Base-by-base conservation (phyloP, 2,329 filamentous ascomycete species). In the Diaporthe sp. region DNA sequence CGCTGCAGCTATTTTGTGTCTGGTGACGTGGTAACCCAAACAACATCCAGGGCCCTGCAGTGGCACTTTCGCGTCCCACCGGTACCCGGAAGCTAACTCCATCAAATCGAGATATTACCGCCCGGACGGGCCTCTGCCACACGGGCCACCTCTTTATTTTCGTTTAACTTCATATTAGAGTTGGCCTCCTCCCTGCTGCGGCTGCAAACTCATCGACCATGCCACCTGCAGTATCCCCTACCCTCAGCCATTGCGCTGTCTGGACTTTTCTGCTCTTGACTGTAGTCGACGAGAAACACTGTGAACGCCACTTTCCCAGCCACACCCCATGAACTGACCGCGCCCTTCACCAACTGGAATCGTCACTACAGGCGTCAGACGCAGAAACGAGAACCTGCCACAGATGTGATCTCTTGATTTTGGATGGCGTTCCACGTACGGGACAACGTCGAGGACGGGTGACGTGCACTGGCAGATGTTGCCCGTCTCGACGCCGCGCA, bases 71-170 rank as follows among this genome's bases (percentile, higher is more conserved):
- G 25, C 28, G 62, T 51, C 62, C 62, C 46, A 25, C 62, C 4
- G 46, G 34, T 13, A 53, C 46, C 65, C 49, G 65, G 22, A 69
- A 55, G 46, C 17, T 69, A 69, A 69, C 65, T 8, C 34, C 34
- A 39, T 68, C 46, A 39, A 34, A 53, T 53, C 61, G 61, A 65
- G 25, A 34, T 46, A 28, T n/a, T 67, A 67, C 61, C 61, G 61
- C 42, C 61, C 3, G 17, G 19, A 34, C 7, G 69, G 69, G 8
- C 42, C 28, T 19, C 15, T 19, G 25, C 9, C 69, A 42, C 39
- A 72, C 42, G 55, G 69, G 58, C 55, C 55, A 28, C 37, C 55
- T 34, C 42, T 53, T 68, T 9, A 28, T 39, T 37, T 8, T 22
- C 28, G 28, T 44, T 51, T 49, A 44, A 19, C 57, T 39, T 31